These are phyloP conservation scores for Dioscorea zingiberensis DNA, from an alignment of 106 monocot genomes.

Conservation along the genomic window DNA sequence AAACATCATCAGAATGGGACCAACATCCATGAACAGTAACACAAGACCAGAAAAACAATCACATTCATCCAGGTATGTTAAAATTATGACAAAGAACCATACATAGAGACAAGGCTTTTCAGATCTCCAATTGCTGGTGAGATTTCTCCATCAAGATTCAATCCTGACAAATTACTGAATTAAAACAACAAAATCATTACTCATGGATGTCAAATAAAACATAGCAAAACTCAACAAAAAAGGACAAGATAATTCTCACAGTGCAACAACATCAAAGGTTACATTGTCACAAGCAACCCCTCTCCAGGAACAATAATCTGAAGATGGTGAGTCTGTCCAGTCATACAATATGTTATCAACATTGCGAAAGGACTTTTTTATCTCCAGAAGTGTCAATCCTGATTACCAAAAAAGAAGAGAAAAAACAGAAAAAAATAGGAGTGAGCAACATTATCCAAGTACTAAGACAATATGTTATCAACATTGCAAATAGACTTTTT, in stretches of 20 bases:
- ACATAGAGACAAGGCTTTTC: constrained; percentile 63
- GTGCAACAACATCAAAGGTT: constrained; percentile 68
- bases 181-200: background rate
- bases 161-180: constrained; percentile 78
- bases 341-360: constrained; percentile 70
- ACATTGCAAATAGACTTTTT: constrained; percentile 82
- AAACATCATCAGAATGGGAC: background rate
- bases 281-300: constrained; percentile 82
- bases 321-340: constrained; percentile 49
- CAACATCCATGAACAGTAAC: background rate
- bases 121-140: constrained; percentile 77
- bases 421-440: background rate
- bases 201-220: background rate
- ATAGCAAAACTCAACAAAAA: background rate
- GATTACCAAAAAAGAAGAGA: background rate
- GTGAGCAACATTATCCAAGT: background rate
- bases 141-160: constrained; percentile 85
- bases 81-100: background rate
- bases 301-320: constrained; percentile 80
- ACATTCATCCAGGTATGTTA: background rate
- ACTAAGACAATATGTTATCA: constrained; percentile 44
- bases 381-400: constrained; percentile 72
- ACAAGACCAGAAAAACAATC: background rate
- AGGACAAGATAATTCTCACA: constrained; percentile 37
- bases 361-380: constrained; percentile 81